phyloP scores from a whole-genome alignment of 2,329 filamentous ascomycete genomes.

The Amauroascus verrucosus region DNA sequence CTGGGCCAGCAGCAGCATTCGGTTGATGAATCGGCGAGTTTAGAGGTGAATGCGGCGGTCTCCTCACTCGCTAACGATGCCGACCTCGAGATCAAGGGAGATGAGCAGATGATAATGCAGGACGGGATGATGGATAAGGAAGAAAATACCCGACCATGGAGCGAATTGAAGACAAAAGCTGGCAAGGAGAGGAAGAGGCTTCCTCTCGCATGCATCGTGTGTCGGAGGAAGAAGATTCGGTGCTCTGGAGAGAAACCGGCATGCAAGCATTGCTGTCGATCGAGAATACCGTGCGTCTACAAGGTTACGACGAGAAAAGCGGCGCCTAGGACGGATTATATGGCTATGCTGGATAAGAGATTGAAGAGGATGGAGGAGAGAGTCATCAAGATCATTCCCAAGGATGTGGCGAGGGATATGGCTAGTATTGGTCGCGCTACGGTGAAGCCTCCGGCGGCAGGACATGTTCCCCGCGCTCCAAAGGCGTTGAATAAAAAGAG shows the following conservation, averaged over 20 bases:
- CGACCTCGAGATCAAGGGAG: neutral
- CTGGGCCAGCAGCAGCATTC: neutral
- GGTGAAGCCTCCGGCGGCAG: conserved; percentile 67
- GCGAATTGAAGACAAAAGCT: conserved; percentile 77
- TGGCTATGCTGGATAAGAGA: conserved; percentile 96
- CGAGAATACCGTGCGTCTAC: conserved; percentile 91
- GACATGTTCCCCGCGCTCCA: conserved; percentile 45
- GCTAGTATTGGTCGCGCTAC: conserved; percentile 64
- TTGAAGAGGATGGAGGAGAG: conserved; percentile 96
- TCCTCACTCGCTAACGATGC: neutral
- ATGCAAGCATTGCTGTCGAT: conserved; percentile 90
- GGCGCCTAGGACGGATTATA: conserved; percentile 90
- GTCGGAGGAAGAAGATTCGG: conserved; percentile 91
- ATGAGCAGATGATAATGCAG: neutral
- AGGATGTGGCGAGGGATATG: conserved; percentile 63
- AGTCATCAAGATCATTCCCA: conserved; percentile 90
- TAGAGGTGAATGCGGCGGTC: neutral
- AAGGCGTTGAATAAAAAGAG: conserved; percentile 59
- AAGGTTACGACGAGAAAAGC: conserved; percentile 93
- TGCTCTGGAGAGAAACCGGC: conserved; percentile 96
- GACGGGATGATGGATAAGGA: conserved; percentile 44
- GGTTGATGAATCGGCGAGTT: neutral
- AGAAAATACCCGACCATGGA: conserved; percentile 57
- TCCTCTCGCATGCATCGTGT: conserved; percentile 89
- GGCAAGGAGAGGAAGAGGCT: conserved; percentile 92